Evolutionary conservation across 352 stramenopile species (phyloP).

Genomic region (Elongisporangium anandrum): DNA sequence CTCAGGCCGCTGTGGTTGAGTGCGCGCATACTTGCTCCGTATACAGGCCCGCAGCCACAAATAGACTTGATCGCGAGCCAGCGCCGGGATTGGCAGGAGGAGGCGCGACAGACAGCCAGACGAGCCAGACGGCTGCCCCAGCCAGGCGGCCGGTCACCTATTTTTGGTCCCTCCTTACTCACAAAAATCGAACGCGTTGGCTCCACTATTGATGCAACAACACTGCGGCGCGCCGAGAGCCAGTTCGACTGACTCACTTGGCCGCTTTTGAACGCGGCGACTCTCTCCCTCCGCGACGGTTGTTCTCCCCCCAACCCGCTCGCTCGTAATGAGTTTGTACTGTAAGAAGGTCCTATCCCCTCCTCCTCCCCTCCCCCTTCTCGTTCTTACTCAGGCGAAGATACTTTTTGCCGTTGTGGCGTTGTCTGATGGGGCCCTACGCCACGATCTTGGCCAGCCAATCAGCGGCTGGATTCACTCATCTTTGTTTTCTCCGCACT

Average conservation of each 20-base stretch:
- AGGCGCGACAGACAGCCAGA: background rate
- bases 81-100: background rate
- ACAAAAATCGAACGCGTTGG: background rate
- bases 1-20: background rate
- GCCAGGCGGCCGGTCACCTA: background rate
- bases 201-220: background rate
- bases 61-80: background rate
- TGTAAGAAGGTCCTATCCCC: background rate
- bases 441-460: slow-evolving; percentile 7
- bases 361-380: background rate
- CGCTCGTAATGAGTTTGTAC: background rate
- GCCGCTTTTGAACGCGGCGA: background rate
- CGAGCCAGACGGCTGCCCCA: background rate
- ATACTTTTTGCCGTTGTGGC: slow-evolving; percentile 19
- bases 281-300: background rate
- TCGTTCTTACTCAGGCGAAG: slow-evolving; percentile 9
- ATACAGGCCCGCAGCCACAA: background rate
- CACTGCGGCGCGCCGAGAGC: background rate
- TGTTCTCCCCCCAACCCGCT: background rate
- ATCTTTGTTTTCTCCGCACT: slow-evolving; percentile 19
- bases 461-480: slow-evolving; percentile 11
- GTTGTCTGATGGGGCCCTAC: slow-evolving; percentile 2
- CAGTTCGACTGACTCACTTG: background rate
- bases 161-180: background rate
- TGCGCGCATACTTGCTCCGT: background rate